Evolutionary conservation across 305 asterid genomes (phyloP).

Genomic region (Fraxinus dipetala): DNA sequence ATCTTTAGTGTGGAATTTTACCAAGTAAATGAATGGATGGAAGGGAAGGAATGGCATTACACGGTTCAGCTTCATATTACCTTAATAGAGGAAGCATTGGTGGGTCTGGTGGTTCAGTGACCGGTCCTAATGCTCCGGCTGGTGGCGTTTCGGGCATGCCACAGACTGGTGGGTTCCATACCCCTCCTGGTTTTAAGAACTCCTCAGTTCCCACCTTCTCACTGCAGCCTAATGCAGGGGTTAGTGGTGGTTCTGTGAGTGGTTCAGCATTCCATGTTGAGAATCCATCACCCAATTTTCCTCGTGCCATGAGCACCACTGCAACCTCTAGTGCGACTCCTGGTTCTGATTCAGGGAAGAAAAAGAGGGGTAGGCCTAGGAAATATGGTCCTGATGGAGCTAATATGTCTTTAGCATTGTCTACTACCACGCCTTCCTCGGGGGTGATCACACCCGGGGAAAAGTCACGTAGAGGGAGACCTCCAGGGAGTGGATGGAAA

Average conservation of each 20-base stretch:
- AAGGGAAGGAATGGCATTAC: conserved; percentile 65
- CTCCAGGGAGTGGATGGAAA: conserved; percentile 72
- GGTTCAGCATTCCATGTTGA: conserved; percentile 47
- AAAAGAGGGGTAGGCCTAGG: conserved; percentile 82
- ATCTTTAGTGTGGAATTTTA: conserved; percentile 28
- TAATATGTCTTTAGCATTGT: conserved; percentile 53
- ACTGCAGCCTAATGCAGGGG: conserved; percentile 43
- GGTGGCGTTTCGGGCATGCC: conserved; percentile 33
- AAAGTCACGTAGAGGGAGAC: conserved; percentile 52
- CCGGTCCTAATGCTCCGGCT: conserved; percentile 24
- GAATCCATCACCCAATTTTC: conserved; percentile 42
- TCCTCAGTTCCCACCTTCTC: conserved; percentile 38
- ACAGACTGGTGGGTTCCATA: conserved; percentile 35
- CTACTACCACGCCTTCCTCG: conserved; percentile 45
- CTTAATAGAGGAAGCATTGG: conserved; percentile 51
- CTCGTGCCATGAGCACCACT: conserved; percentile 34
- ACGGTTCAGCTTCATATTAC: conserved; percentile 53
- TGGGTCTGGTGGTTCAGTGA: conserved; percentile 41
- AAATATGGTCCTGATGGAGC: conserved; percentile 73
- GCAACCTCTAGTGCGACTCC: conserved; percentile 29
- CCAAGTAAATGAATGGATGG: conserved; percentile 65
- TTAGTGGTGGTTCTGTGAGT: conserved; percentile 36
- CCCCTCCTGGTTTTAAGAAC: conserved; percentile 38
- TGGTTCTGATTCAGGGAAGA: conserved; percentile 52
- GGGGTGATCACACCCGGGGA: conserved; percentile 40